Base-by-base conservation (phyloP, 345 rosid species). In the Sisymbrium altissimum region DNA sequence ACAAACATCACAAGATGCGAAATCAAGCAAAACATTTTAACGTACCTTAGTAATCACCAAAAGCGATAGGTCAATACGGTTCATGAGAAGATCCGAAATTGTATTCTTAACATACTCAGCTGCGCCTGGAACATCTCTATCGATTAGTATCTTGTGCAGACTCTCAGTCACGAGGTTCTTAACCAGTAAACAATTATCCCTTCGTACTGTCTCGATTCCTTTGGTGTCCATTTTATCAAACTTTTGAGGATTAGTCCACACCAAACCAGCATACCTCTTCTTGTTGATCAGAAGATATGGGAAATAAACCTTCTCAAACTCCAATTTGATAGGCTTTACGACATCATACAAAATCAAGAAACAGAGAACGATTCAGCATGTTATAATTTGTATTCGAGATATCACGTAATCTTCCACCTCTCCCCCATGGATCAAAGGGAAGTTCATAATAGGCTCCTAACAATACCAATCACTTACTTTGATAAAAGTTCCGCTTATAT, bases 221-320 rank as follows among this genome's bases (percentile, higher is more conserved):
- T 95, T 95, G 53, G 97, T 88, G 78, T 92, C 98, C 97, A 95
- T 92, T 79, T 95, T 92, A 84, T 95, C 99, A 74, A 81, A 92
- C 67, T 85, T 85, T 32, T 84, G 72, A 11, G 97, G 88, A 77
- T 81, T 89, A 48, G 99, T 92, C 98, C 98, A 95, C 50, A 75
- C 82, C 81, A 95, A 84, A 80, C 99, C 99, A 81, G 99, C 98
- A 83, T 95, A 95, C 82, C 97, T 87, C 86, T 95, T 95, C 88
- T 95, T 95, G 86, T 92, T 92, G 67, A 95, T 95, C 84, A 95
- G 81, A 43, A 95, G 83, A 78, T 88, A 95, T 29, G 98, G 99
- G 76, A 81, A 92, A 73, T 95, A 95, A 43, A 95, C 97, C 85
- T 95, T 95, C 87, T 95, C 99, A 57, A 95, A 95, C 84, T 95